Conservation (phyloP, 495 filamentous ascomycete species). For the Xanthoparmelia taractica region DNA sequence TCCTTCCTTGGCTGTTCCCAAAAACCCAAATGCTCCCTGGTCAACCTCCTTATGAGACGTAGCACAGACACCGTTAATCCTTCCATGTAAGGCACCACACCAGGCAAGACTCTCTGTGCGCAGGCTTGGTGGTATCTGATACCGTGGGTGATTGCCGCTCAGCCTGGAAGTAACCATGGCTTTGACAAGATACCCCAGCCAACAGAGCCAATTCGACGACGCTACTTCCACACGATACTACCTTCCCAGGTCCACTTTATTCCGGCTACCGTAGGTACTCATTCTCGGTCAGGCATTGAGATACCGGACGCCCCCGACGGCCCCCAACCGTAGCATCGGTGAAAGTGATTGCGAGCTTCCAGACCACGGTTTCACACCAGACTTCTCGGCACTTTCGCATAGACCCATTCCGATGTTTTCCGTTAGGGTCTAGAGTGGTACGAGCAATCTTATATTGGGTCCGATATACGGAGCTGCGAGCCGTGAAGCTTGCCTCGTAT, state of each 20-base stretch:
- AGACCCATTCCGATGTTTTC: not conserved
- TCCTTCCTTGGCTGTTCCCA: not conserved
- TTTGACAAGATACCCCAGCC: not conserved
- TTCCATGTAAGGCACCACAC: not conserved
- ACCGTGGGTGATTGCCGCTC: not conserved
- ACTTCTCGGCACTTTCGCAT: not conserved
- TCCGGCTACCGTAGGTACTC: not conserved
- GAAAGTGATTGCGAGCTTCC: not conserved
- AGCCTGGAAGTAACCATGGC: not conserved
- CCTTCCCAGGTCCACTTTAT: not conserved
- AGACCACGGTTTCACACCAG: not conserved
- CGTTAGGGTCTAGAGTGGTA: not conserved
- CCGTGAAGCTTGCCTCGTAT: slow-evolving; percentile 2
- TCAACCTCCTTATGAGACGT: not conserved
- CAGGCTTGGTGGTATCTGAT: not conserved
- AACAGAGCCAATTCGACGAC: not conserved
- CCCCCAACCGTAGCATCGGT: not conserved
- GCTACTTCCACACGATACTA: slow-evolving; percentile 7
- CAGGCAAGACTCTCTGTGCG: not conserved
- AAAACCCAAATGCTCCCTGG: not conserved
- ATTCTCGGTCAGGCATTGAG: not conserved
- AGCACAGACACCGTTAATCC: not conserved
- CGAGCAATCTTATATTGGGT: not conserved
- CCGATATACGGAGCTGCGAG: not conserved
- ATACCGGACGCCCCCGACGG: not conserved